Conservation (phyloP, 805 yeast species). For the Myxozyma vanderwaltii region DNA sequence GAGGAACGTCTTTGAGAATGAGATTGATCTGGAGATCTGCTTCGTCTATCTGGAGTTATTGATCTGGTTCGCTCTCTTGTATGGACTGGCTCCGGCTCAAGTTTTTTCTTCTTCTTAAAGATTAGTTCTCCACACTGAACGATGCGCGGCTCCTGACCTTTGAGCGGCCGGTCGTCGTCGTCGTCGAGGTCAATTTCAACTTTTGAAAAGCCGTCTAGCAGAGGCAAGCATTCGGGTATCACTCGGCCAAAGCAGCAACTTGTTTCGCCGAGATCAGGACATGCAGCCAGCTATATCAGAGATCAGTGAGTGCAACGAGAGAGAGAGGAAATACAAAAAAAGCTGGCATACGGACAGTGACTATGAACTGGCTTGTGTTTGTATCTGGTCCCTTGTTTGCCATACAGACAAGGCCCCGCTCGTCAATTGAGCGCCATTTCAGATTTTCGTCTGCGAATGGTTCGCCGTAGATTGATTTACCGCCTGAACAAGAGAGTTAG, state of each 20-base stretch:
- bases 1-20: background rate
- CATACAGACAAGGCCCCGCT: conserved; percentile 68
- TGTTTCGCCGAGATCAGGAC: conserved; percentile 80
- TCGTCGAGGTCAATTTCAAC: conserved; percentile 24
- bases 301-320: too few relatives aligned
- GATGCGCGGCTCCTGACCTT: conserved; percentile 27
- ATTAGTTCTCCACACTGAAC: conserved; percentile 30
- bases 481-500: conserved; percentile 39
- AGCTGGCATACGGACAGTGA: conserved; percentile 60
- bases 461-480: conserved; percentile 70
- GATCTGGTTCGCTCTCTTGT: background rate
- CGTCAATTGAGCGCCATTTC: conserved; percentile 58
- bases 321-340: too few relatives aligned
- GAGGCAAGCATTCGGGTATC: conserved; percentile 13
- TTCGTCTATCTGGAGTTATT: background rate
- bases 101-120: conserved; percentile 24
- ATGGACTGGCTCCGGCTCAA: background rate
- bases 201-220: conserved; percentile 19
- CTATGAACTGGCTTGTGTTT: conserved; percentile 90
- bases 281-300: conserved; percentile 15
- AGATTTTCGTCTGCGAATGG: conserved; percentile 73
- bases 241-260: conserved; percentile 84
- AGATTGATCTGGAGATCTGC: conserved; percentile 1
- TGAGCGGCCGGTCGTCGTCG: conserved; percentile 25
- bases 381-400: conserved; percentile 67